phyloP scores from a whole-genome alignment of 176 grass and related monocot genomes.

The Rhipidocladum racemiflorum region DNA sequence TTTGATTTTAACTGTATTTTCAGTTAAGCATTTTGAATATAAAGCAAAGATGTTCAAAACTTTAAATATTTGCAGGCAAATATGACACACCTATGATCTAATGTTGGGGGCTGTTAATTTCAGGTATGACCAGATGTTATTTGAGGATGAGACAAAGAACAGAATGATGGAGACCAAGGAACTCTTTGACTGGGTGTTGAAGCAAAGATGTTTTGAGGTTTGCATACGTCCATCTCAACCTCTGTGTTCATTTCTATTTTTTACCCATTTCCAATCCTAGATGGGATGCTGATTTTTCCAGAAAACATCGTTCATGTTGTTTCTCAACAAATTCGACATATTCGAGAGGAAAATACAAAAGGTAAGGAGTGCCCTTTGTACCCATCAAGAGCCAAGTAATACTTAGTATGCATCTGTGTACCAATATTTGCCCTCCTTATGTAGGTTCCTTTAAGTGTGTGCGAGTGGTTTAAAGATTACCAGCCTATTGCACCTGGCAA shows the following conservation, averaged over 20 bases:
- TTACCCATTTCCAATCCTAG: constrained; percentile 10
- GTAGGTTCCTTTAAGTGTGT: constrained; percentile 83
- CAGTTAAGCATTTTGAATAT: background rate
- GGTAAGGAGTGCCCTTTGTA: constrained; percentile 22
- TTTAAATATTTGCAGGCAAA: background rate
- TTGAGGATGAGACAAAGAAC: constrained; percentile 88
- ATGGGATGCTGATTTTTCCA: constrained; percentile 39
- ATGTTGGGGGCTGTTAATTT: background rate
- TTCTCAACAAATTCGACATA: constrained; percentile 98
- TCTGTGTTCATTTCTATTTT: background rate
- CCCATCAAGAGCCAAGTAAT: constrained; percentile 1
- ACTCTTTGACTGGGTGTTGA: constrained; percentile 92
- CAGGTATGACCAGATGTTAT: constrained; percentile 93
- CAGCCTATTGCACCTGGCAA: constrained; percentile 73
- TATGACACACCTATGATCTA: background rate
- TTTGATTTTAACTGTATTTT: background rate
- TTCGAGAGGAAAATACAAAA: constrained; percentile 97
- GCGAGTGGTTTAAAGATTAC: constrained; percentile 98
- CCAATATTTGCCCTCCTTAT: background rate
- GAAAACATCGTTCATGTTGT: constrained; percentile 98
- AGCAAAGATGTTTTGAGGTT: constrained; percentile 95
- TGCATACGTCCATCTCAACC: background rate
- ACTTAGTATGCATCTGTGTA: background rate
- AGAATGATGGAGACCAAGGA: constrained; percentile 97
- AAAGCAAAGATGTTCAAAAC: background rate